These are phyloP conservation scores for Acacia concinna DNA, from an alignment of 331 rosid species.

Conservation along the genomic window DNA sequence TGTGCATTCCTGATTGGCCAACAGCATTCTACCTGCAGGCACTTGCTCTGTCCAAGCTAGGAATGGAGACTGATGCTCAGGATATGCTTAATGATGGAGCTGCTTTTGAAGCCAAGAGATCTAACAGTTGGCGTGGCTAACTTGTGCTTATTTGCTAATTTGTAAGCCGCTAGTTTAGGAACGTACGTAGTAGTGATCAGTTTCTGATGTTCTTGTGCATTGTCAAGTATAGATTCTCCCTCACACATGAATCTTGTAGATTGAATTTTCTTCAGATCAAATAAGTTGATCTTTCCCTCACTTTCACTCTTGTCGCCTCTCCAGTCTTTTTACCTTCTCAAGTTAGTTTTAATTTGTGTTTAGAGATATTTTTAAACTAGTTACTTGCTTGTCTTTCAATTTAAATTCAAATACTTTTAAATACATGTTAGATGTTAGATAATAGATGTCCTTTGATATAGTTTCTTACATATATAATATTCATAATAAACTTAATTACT, in stretches of 20 bases:
- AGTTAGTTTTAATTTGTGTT: not conserved
- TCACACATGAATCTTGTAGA: not conserved
- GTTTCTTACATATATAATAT: no score
- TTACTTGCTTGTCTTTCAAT: not conserved
- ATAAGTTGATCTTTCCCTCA: constrained; percentile 21
- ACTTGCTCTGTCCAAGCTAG: constrained; percentile 87
- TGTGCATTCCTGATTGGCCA: constrained; percentile 98
- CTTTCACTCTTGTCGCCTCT: not conserved
- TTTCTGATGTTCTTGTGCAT: not conserved
- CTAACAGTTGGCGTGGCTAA: constrained; percentile 50
- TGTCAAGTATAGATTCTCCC: not conserved
- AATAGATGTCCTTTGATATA: no score
- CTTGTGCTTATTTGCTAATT: not conserved
- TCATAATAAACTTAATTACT: no score
- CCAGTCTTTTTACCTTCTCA: not conserved
- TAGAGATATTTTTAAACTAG: not conserved
- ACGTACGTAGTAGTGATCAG: not conserved
- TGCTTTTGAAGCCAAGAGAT: constrained; percentile 55
- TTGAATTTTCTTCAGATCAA: constrained; percentile 13
- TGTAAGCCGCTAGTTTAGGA: not conserved
- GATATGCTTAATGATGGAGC: constrained; percentile 79
- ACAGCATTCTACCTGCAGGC: constrained; percentile 95
- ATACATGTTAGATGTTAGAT: no score
- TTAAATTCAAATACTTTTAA: no score
- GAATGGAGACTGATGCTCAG: constrained; percentile 75